phyloP scores from a whole-genome alignment of 2,329 filamentous ascomycete species.

The Colletotrichum tropicale region DNA sequence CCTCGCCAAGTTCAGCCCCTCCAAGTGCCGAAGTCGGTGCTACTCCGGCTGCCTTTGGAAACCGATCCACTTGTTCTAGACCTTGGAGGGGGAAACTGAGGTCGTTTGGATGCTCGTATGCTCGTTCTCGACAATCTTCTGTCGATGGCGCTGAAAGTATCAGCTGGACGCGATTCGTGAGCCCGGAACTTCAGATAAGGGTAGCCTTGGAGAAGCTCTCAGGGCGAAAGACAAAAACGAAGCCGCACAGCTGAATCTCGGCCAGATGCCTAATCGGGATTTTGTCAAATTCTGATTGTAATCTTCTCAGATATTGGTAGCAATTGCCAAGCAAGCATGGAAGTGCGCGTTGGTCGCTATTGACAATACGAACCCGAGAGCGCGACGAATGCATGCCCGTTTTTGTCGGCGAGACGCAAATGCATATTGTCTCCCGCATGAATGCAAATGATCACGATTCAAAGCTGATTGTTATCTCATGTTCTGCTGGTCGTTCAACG shows the following conservation, averaged over 20 bases:
- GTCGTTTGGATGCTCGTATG: too few relatives aligned
- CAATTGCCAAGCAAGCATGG: not conserved
- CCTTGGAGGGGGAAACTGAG: not conserved
- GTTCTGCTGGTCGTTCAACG: not conserved
- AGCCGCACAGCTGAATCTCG: not conserved
- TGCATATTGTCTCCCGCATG: not conserved
- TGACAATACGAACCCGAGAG: not conserved
- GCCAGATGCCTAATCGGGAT: not conserved
- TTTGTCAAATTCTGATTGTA: not conserved
- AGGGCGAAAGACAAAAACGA: not conserved
- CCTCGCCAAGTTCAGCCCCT: not conserved
- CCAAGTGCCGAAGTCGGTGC: not conserved
- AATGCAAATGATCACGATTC: not conserved
- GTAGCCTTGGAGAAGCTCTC: not conserved
- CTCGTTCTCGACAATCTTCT: not conserved
- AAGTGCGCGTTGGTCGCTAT: not conserved
- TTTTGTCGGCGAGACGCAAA: not conserved
- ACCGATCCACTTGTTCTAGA: not conserved
- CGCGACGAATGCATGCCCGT: not conserved
- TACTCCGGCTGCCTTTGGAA: not conserved
- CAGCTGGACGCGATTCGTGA: not conserved
- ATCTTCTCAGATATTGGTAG: not conserved
- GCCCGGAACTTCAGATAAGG: not conserved
- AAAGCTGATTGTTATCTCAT: not conserved
- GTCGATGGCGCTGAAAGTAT: not conserved